Evolutionary conservation across 2,329 filamentous ascomycete genomes (phyloP).

Genomic region (Hypoxylon sp.): DNA sequence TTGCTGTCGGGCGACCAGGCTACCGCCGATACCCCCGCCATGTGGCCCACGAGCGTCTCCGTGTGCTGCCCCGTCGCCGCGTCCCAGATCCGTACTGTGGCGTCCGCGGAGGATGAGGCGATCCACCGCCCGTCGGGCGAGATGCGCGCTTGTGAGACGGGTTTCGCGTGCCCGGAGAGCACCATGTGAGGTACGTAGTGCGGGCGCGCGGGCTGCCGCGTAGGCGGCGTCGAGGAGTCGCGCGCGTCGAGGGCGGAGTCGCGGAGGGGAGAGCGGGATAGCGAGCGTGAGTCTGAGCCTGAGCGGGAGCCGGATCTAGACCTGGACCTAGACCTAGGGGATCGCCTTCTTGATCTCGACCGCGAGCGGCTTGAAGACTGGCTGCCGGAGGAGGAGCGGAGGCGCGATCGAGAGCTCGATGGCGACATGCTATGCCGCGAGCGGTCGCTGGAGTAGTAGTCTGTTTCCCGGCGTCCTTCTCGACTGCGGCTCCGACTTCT

Average conservation of each 20-base stretch:
- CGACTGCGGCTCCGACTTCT: conserved; percentile 41
- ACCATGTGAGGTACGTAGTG: conserved; percentile 79
- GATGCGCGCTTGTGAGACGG: conserved; percentile 88
- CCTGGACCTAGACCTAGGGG: conserved; percentile 40
- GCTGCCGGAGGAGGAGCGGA: conserved; percentile 40
- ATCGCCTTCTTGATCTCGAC: conserved; percentile 39
- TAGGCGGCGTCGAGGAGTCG: conserved; percentile 51
- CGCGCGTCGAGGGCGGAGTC: conserved; percentile 22
- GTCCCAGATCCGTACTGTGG: conserved; percentile 92
- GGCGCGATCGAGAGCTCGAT: conserved; percentile 46
- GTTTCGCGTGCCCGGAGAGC: conserved; percentile 82
- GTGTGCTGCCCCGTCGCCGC: conserved; percentile 81
- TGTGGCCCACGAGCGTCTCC: conserved; percentile 92
- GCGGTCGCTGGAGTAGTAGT: conserved; percentile 53
- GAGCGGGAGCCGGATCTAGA: conserved; percentile 42
- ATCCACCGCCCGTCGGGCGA: conserved; percentile 93
- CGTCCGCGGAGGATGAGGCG: conserved; percentile 90
- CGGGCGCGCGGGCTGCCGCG: conserved; percentile 68
- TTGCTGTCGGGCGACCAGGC: conserved; percentile 94
- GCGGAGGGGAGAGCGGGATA: conserved; percentile 44
- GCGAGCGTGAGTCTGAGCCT: conserved; percentile 33
- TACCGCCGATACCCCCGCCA: conserved; percentile 91
- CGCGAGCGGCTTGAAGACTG: conserved; percentile 33
- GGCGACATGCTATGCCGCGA: conserved; percentile 50
- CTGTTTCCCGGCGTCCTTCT: conserved; percentile 44